Percentiles rank a stretch among this genome's conserved stretches.
Conservation (phyloP, 768 basidiomycete genomes). For the Agaricus blazei region DNA sequence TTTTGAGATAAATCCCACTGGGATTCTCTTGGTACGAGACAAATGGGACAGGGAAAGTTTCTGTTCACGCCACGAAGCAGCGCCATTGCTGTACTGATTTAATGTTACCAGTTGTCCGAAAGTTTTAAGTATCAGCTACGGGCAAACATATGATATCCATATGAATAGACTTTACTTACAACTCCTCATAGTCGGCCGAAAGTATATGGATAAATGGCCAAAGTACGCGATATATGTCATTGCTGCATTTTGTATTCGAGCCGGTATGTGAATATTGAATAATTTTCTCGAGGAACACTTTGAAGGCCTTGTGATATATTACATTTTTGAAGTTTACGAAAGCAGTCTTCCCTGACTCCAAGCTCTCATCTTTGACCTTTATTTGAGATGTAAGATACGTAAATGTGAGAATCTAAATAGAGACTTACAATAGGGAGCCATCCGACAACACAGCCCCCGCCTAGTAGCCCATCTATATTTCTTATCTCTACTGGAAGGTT, state of each 20-base stretch:
- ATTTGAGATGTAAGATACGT: too few species aligned
- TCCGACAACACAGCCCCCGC: conserved; percentile 30
- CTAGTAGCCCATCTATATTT: conserved; percentile 22
- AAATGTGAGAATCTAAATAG: not conserved
- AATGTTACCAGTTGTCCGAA: too few species aligned
- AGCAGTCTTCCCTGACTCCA: conserved; percentile 21
- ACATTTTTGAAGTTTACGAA: conserved; percentile 28
- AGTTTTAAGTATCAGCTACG: too few species aligned
- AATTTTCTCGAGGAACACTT: conserved; percentile 23
- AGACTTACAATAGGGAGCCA: conserved; percentile 29
- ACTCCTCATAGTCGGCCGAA: conserved; percentile 40
- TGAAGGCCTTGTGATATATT: conserved; percentile 33
- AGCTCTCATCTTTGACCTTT: conserved; percentile 22
- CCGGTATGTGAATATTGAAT: conserved; percentile 9
- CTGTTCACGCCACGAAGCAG: conserved; percentile 22
- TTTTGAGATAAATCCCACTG: conserved; percentile 16
- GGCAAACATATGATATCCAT: too few species aligned
- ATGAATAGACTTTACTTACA: conserved; percentile 23
- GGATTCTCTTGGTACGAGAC: conserved; percentile 22
- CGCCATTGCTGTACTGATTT: conserved; percentile 28
- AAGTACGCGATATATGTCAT: conserved; percentile 19
- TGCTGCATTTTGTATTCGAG: conserved; percentile 8
- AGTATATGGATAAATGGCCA: conserved; percentile 34
- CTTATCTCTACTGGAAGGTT: conserved; percentile 25
- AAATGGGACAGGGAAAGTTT: conserved; percentile 30